Conservation (phyloP, 2,329 filamentous ascomycete genomes). For the Paracamarosporium sp. region DNA sequence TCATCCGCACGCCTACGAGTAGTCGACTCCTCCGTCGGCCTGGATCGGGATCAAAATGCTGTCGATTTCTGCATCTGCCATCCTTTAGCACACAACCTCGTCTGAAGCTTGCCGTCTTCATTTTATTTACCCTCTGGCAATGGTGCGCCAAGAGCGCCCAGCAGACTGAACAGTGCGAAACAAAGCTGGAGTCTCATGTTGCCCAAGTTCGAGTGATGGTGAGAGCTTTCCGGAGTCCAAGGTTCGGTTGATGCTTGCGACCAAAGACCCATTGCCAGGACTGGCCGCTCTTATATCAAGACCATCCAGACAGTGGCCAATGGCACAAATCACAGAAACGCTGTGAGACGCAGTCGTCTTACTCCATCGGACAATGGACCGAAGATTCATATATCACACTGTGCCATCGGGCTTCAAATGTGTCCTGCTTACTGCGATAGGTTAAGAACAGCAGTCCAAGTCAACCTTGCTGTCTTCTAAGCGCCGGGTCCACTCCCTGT, state of each 20-base stretch:
- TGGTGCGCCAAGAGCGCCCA: background rate
- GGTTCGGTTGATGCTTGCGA: too few species aligned
- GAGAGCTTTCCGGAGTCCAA: too few species aligned
- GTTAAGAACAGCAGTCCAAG: background rate
- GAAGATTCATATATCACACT: too few species aligned
- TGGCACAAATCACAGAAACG: background rate
- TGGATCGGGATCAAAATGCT: slow-evolving; percentile 1
- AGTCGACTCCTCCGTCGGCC: slow-evolving; percentile 5
- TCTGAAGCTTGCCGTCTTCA: background rate
- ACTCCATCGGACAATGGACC: background rate
- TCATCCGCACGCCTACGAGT: background rate
- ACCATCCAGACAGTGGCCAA: background rate
- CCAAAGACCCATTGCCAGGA: background rate
- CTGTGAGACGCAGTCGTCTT: background rate
- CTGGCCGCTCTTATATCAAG: background rate
- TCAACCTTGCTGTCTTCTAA: background rate
- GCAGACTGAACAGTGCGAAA: background rate
- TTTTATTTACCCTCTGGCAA: background rate
- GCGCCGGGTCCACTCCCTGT: background rate
- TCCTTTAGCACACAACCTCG: background rate
- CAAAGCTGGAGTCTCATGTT: background rate
- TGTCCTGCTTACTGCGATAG: background rate
- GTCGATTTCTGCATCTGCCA: background rate
- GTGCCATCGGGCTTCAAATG: too few species aligned
- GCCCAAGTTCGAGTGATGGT: background rate